A percentile compares a stretch with the other conserved stretches of the same genome.
phyloP scores from a whole-genome alignment of 1,284 basidiomycete species.

The Vanrija sp. region DNA sequence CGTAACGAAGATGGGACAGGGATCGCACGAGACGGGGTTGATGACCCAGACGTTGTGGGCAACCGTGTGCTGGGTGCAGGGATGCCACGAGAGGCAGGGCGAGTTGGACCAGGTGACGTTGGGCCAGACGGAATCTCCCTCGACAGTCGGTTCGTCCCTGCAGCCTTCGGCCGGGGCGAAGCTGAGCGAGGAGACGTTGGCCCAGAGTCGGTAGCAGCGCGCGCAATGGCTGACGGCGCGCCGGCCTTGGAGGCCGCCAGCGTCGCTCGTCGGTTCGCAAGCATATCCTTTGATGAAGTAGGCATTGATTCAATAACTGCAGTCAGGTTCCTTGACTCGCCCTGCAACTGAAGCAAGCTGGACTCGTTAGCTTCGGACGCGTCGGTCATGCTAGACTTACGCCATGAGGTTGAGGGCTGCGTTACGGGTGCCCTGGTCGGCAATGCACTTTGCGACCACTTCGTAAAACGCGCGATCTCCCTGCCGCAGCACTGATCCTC shows the following conservation, averaged over 20 bases:
- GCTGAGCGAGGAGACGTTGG: not conserved
- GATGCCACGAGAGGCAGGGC: constrained; percentile 7
- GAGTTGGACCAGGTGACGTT: not conserved
- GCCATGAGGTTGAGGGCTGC: constrained; percentile 47
- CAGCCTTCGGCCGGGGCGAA: constrained; percentile 1
- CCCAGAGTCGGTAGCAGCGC: not conserved
- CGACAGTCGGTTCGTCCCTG: not conserved
- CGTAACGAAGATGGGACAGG: no score
- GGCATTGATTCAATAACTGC: constrained; percentile 37
- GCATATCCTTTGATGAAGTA: constrained; percentile 41
- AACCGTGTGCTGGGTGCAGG: not conserved
- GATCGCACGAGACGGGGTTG: no score
- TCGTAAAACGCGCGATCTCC: constrained; percentile 44
- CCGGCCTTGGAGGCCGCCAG: constrained; percentile 32
- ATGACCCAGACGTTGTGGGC: no score
- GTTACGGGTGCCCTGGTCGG: constrained; percentile 42
- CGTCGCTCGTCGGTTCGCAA: constrained; percentile 42
- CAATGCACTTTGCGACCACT: constrained; percentile 58
- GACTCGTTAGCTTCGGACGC: not conserved
- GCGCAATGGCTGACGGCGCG: constrained; percentile 1
- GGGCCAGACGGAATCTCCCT: constrained; percentile 3
- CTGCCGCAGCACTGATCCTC: constrained; percentile 40
- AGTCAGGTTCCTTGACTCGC: constrained; percentile 35
- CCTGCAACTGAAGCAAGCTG: constrained; percentile 42
- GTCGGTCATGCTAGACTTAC: constrained; percentile 22